Percentiles rank a stretch among this genome's conserved stretches.
phyloP scores from a whole-genome alignment of 2,329 filamentous ascomycete genomes.

The Proliferodiscus dingleyae region DNA sequence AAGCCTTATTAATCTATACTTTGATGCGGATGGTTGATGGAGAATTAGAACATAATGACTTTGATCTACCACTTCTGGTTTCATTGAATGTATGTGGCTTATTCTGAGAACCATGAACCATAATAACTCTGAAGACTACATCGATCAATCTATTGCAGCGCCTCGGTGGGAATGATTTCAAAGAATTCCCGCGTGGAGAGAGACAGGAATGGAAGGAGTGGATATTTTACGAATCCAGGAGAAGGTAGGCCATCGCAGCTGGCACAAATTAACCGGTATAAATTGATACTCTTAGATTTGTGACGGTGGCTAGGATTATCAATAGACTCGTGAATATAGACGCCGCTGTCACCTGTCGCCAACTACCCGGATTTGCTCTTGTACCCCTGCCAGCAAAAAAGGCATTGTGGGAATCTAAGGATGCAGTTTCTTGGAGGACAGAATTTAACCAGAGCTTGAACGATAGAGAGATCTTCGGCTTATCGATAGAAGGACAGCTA shows the following conservation, averaged over 20 bases:
- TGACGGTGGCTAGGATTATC: background rate
- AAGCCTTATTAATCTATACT: slow-evolving; percentile 1
- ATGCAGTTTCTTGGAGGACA: background rate
- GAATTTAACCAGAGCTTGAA: background rate
- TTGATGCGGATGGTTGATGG: slow-evolving; percentile 3
- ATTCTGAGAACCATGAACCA: background rate
- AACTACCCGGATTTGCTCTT: background rate
- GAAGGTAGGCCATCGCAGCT: background rate
- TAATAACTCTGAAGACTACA: background rate
- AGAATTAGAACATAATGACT: background rate
- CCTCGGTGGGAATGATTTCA: background rate
- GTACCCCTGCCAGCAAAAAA: background rate
- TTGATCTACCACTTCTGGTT: background rate
- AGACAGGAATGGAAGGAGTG: slow-evolving; percentile 3
- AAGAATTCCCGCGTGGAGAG: background rate
- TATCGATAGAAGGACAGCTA: background rate
- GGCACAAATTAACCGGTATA: background rate
- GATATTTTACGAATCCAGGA: slow-evolving; percentile 3
- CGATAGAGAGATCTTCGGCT: background rate
- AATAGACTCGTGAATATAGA: background rate
- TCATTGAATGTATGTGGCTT: background rate
- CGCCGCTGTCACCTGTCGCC: background rate
- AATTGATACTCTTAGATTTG: background rate
- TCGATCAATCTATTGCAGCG: background rate
- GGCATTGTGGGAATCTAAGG: background rate